These are phyloP conservation scores for Agarophyton chilense DNA, from an alignment of 23 red algal genomes.

Conservation along the genomic window DNA sequence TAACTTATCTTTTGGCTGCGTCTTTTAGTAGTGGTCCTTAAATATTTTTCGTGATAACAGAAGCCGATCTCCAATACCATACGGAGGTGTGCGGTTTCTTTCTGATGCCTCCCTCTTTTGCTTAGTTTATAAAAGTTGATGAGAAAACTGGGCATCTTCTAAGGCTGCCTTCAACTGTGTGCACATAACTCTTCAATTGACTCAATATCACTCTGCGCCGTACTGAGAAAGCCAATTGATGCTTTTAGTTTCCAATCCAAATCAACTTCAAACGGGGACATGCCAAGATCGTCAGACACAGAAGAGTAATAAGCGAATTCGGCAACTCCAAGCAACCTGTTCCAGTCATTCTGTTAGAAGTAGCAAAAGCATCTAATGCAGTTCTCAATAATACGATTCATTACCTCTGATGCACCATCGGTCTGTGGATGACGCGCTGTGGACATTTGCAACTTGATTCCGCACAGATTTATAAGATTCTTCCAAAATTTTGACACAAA, in stretches of 20 bases:
- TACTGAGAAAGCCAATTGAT: not conserved
- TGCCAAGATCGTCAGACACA: slow-evolving; percentile 30
- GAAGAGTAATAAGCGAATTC: slow-evolving; percentile 37
- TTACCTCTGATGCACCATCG: slow-evolving; percentile 34
- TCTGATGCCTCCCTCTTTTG: not conserved
- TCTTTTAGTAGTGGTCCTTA: not conserved
- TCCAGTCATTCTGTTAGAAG: slow-evolving; percentile 16
- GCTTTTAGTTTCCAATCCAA: slow-evolving; percentile 20
- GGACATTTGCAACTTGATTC: not conserved
- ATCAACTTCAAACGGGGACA: slow-evolving; percentile 25
- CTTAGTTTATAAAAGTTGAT: slow-evolving; percentile 29
- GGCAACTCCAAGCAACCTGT: not conserved
- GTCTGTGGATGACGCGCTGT: not conserved
- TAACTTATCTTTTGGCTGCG: slow-evolving; percentile 5
- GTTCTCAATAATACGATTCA: slow-evolving; percentile 35
- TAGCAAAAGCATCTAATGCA: slow-evolving; percentile 23
- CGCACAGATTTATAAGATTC: not conserved
- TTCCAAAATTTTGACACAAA: not conserved
- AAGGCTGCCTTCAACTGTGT: not conserved
- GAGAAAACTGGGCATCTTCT: slow-evolving; percentile 28
- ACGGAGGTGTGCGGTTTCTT: not conserved
- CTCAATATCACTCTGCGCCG: not conserved
- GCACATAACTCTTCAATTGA: not conserved
- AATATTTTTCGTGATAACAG: not conserved
- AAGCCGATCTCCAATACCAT: not conserved